Base-by-base conservation (phyloP, 106 monocot genomes). In the Posidonia australis region DNA sequence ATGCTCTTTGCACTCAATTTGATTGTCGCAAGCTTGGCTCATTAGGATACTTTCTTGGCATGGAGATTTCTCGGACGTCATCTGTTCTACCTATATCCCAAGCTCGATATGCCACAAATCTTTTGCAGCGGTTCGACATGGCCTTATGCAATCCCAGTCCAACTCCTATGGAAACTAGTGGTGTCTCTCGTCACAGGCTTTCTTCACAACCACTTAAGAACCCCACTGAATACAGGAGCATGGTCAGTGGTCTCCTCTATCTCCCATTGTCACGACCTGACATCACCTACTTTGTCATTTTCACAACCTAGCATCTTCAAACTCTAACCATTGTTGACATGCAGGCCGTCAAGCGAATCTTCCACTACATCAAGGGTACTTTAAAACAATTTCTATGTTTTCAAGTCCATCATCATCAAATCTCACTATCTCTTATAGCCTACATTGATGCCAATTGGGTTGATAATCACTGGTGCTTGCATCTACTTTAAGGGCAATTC, bases 321-420 rank as follows among this genome's bases (percentile, higher is more conserved):
- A 19, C 51, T 51, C 51, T 17, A 22, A 7, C 18, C 51, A 51
- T 51, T 17, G 7, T 21, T 36, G 2, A 4, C 7, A n/a, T 36
- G 36, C 51, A 51, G 18, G 82, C 85, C 0, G 41, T 84, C 46
- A 21, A 12, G 11, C 64, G 44, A 24, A 21, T 26, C 7, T 44
- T 80, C 85, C 10, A 85, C 77, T 51, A 51, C 21, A 21, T 22
- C 18, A 51, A 51, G 18, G 51, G 51, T n/a, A 51, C 51, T 1
- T 19, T 51, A 5, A 51, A 12, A 5, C 19, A 20, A 51, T 20
- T 9, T 21, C 1, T 51, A n/a, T n/a, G n/a, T 21, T 20, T 51
- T 17, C 51, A 51, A 17, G 7, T 10, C 3, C 3, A 18, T 22
- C 18, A 1, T 21, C 7, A 9, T 7, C 21, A 12, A 51, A 18